These are phyloP conservation scores for Tuctoria greenei DNA, from an alignment of 176 grass and related monocot species.

Conservation along the genomic window DNA sequence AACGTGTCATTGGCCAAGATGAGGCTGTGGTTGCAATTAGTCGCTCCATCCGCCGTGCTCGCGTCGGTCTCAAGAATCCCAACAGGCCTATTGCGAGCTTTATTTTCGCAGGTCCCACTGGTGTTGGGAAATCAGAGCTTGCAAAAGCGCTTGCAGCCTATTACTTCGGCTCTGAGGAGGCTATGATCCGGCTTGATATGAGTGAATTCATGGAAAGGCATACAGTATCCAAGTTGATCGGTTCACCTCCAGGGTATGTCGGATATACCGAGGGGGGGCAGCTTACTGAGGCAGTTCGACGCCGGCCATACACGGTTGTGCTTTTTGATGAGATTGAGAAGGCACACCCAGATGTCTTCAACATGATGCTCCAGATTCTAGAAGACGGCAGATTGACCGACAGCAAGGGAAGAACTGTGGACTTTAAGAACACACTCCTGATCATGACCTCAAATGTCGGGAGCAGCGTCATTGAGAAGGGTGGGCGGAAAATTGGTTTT, in stretches of 20 bases:
- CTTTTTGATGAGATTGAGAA: slow-evolving; percentile 94
- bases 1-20: slow-evolving; percentile 85
- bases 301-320: slow-evolving; percentile 76
- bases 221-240: slow-evolving; percentile 86
- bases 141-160: slow-evolving; percentile 77
- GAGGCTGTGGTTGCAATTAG: slow-evolving; percentile 91
- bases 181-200: slow-evolving; percentile 97
- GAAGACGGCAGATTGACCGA: slow-evolving; percentile 89
- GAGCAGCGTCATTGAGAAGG: slow-evolving; percentile 93
- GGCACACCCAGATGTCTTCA: slow-evolving; percentile 89
- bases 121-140: slow-evolving; percentile 94
- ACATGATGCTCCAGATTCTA: slow-evolving; percentile 97
- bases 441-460: slow-evolving; percentile 97
- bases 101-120: slow-evolving; percentile 89
- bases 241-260: slow-evolving; percentile 90
- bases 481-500: slow-evolving; percentile 75
- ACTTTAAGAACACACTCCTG: slow-evolving; percentile 92
- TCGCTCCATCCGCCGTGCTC: slow-evolving; percentile 79
- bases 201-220: slow-evolving; percentile 96
- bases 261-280: slow-evolving; percentile 95
- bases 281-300: slow-evolving; percentile 86
- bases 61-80: slow-evolving; percentile 86
- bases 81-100: slow-evolving; percentile 91
- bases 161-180: slow-evolving; percentile 89
- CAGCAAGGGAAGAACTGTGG: slow-evolving; percentile 90